Percentiles rank a stretch among this genome's conserved stretches.
These are phyloP conservation scores for Penicillium polonicum DNA, from an alignment of 2,329 filamentous ascomycete species.

Conservation along the genomic window DNA sequence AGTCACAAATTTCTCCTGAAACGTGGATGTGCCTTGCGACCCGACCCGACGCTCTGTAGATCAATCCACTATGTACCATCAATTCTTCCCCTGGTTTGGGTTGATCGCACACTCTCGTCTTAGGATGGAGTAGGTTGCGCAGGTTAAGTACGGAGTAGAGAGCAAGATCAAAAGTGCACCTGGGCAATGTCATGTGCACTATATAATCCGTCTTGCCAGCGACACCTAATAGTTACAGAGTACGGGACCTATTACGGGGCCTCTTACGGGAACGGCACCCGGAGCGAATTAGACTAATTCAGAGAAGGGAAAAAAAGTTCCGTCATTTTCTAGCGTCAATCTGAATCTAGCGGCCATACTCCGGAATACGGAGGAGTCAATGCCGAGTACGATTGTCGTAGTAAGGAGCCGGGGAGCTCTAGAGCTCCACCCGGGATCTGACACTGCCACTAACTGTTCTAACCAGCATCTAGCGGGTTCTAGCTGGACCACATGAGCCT, in stretches of 20 bases:
- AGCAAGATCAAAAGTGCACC: neutral
- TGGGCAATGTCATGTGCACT: neutral
- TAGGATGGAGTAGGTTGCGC: neutral
- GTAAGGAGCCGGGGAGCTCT: slow-evolving; percentile 2
- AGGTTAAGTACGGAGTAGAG: neutral
- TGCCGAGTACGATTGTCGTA: neutral
- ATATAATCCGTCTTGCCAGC: neutral
- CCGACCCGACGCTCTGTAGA: slow-evolving; percentile 1
- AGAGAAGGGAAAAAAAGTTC: neutral
- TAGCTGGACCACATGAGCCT: slow-evolving; percentile 23
- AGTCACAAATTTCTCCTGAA: neutral
- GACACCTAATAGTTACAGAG: neutral
- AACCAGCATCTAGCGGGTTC: slow-evolving; percentile 34
- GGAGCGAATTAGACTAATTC: neutral
- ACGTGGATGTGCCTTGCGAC: neutral
- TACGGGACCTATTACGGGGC: neutral
- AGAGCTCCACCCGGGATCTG: slow-evolving; percentile 21
- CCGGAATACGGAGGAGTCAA: neutral
- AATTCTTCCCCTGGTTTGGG: neutral
- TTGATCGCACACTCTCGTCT: neutral
- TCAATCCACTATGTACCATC: neutral
- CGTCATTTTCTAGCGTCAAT: slow-evolving; percentile 7
- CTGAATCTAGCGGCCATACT: neutral
- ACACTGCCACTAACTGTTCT: slow-evolving; percentile 31
- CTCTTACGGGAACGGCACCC: neutral